phyloP scores from a whole-genome alignment of 495 filamentous ascomycete species.

The Aspergillus haitiensis region DNA sequence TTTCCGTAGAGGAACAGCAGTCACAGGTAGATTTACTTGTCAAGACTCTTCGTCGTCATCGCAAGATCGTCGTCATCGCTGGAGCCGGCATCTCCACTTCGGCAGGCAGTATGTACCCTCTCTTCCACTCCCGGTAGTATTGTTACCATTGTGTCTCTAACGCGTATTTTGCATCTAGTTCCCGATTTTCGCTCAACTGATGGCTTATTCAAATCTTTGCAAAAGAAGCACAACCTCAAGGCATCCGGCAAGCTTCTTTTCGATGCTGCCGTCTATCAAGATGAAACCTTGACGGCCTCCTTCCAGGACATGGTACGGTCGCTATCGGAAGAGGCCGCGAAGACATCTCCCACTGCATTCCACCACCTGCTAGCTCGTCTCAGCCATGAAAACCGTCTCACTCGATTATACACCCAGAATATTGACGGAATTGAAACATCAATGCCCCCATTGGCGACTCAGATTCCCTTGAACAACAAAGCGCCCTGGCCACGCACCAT shows the following conservation, averaged over 20 bases:
- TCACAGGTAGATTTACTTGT: constrained; percentile 66
- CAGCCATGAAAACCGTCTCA: constrained; percentile 82
- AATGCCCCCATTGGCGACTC: constrained; percentile 74
- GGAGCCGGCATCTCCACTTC: constrained; percentile 96
- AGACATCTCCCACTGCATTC: constrained; percentile 81
- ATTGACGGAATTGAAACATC: constrained; percentile 92
- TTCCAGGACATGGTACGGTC: constrained; percentile 96
- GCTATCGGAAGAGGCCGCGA: constrained; percentile 70
- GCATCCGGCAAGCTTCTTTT: constrained; percentile 94
- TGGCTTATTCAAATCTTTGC: constrained; percentile 81
- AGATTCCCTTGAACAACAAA: constrained; percentile 70
- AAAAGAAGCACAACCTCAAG: constrained; percentile 84
- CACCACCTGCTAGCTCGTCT: constrained; percentile 91
- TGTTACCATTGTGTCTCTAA: background rate
- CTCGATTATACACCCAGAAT: constrained; percentile 93
- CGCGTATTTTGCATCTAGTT: constrained; percentile 52
- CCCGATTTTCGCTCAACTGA: constrained; percentile 93
- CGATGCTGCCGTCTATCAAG: constrained; percentile 94
- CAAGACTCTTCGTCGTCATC: constrained; percentile 77
- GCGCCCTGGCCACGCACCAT: constrained; percentile 91
- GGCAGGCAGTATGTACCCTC: constrained; percentile 76
- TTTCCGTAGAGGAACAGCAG: constrained; percentile 51
- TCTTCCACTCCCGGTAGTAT: constrained; percentile 45
- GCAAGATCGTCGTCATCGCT: constrained; percentile 94
- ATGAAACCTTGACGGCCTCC: constrained; percentile 77